Percentiles rank a stretch among this genome's conserved stretches.
Evolutionary conservation across 169 alveolate species (phyloP).

Genomic region (Babesia ovata): DNA sequence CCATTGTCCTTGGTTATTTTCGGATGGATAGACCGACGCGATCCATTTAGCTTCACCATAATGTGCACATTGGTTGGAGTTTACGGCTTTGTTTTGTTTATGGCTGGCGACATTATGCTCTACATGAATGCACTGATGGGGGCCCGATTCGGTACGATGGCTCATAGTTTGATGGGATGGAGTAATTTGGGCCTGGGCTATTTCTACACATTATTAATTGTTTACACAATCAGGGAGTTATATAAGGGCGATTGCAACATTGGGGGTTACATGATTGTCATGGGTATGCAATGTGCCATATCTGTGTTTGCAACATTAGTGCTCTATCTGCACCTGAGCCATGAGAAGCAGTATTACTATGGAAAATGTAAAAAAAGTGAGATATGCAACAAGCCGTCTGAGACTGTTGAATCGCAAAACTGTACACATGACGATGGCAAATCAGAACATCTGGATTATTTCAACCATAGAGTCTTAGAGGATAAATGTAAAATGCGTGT

Average conservation of each 20-base stretch:
- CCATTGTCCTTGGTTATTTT: constrained; percentile 12
- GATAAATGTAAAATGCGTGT: too few relatives aligned
- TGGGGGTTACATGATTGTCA: constrained; percentile 20
- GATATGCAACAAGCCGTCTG: too few relatives aligned
- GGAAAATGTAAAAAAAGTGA: background rate
- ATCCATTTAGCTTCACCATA: background rate
- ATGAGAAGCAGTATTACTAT: constrained; percentile 27
- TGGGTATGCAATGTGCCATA: constrained; percentile 25
- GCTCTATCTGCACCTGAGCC: constrained; percentile 7
- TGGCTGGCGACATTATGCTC: constrained; percentile 9
- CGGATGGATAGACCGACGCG: background rate
- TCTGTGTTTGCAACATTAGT: constrained; percentile 13
- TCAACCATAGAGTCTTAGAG: background rate
- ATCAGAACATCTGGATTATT: too few relatives aligned
- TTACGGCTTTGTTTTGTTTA: constrained; percentile 13
- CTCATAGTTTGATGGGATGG: constrained; percentile 37
- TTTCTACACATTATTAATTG: background rate
- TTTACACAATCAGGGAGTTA: background rate
- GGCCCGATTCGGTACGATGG: constrained; percentile 2
- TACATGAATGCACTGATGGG: constrained; percentile 43
- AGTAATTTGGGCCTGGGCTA: constrained; percentile 39
- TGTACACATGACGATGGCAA: background rate
- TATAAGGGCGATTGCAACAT: constrained; percentile 9
- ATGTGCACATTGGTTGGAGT: constrained; percentile 12
- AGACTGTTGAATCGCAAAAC: background rate